Percentiles rank a stretch among this genome's conserved stretches.
These are phyloP conservation scores for Colletotrichum sp. DNA, from an alignment of 2,329 filamentous ascomycete species.

Conservation along the genomic window DNA sequence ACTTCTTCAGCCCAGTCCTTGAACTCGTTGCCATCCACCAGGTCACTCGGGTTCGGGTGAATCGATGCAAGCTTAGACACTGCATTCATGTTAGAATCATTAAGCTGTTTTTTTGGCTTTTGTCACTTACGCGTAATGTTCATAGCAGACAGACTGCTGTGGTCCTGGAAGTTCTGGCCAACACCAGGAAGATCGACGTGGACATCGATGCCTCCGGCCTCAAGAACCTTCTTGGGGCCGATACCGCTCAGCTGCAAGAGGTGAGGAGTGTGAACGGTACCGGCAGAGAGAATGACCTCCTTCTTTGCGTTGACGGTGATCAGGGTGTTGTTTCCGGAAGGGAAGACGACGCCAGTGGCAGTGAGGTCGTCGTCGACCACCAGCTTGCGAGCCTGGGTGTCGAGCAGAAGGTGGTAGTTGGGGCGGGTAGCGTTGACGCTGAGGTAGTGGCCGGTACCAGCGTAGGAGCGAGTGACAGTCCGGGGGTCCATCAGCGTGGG, in stretches of 20 bases:
- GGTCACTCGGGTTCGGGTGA: slow-evolving; percentile 14
- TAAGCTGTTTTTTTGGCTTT: background rate
- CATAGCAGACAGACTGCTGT: slow-evolving; percentile 30
- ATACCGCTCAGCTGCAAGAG: slow-evolving; percentile 51
- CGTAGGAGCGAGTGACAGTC: slow-evolving; percentile 40
- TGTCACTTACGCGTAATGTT: slow-evolving; percentile 18
- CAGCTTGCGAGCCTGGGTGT: slow-evolving; percentile 38
- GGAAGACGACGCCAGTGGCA: slow-evolving; percentile 38
- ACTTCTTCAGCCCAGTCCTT: slow-evolving; percentile 20
- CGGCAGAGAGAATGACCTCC: slow-evolving; percentile 42
- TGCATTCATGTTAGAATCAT: background rate
- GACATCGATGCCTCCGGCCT: slow-evolving; percentile 37
- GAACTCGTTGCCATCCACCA: slow-evolving; percentile 17
- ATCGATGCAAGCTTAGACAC: slow-evolving; percentile 16
- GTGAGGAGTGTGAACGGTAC: slow-evolving; percentile 40
- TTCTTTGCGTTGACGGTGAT: slow-evolving; percentile 29
- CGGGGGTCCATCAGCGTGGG: slow-evolving; percentile 45
- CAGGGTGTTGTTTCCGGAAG: slow-evolving; percentile 10
- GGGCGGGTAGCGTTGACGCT: slow-evolving; percentile 33
- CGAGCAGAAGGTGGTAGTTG: slow-evolving; percentile 38
- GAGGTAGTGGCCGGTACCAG: slow-evolving; percentile 38
- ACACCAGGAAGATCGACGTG: slow-evolving; percentile 48
- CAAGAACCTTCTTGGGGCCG: slow-evolving; percentile 39
- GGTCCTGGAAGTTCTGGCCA: slow-evolving; percentile 47
- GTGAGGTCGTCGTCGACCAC: slow-evolving; percentile 30